Percentiles rank a stretch among this genome's conserved stretches.
phyloP scores from a whole-genome alignment of 768 basidiomycete genomes.

The Gyrodon lividus region DNA sequence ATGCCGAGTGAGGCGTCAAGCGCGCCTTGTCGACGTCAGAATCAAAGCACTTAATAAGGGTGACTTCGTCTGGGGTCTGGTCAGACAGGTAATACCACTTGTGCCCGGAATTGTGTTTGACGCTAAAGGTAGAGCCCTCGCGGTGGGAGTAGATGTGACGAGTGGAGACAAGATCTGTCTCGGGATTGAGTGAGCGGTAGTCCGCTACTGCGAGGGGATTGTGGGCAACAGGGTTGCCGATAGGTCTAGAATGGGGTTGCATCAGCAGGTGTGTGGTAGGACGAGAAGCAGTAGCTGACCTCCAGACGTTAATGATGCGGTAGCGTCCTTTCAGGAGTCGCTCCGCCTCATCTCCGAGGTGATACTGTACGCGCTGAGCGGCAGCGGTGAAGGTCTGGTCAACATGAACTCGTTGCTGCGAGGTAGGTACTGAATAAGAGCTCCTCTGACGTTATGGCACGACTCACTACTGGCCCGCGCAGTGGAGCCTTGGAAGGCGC shows the following conservation, averaged over 20 bases:
- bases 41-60: slow-evolving; percentile 46
- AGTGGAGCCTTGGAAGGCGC: not conserved
- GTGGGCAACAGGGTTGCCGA: slow-evolving; percentile 38
- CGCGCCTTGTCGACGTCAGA: slow-evolving; percentile 39
- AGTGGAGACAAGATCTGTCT: slow-evolving; percentile 37
- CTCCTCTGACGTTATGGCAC: not conserved
- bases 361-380: slow-evolving; percentile 36
- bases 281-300: slow-evolving; percentile 11
- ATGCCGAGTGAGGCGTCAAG: slow-evolving; percentile 44
- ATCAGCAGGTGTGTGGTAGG: not conserved
- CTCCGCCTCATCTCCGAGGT: slow-evolving; percentile 42
- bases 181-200: slow-evolving; percentile 37
- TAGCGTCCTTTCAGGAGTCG: slow-evolving; percentile 39
- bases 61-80: slow-evolving; percentile 42
- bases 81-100: slow-evolving; percentile 40
- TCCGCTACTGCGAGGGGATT: slow-evolving; percentile 42
- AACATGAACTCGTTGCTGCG: slow-evolving; percentile 41
- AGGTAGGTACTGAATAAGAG: not conserved
- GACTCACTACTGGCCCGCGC: slow-evolving; percentile 37
- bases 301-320: slow-evolving; percentile 49
- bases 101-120: slow-evolving; percentile 37
- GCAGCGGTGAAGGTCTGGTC: slow-evolving; percentile 43
- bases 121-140: slow-evolving; percentile 35
- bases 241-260: slow-evolving; percentile 26
- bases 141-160: slow-evolving; percentile 36